Evolutionary conservation across 306 rosid genomes (phyloP), one percentile per base, ranked within the genome.

Genomic region (Styphnolobium japonicum): DNA sequence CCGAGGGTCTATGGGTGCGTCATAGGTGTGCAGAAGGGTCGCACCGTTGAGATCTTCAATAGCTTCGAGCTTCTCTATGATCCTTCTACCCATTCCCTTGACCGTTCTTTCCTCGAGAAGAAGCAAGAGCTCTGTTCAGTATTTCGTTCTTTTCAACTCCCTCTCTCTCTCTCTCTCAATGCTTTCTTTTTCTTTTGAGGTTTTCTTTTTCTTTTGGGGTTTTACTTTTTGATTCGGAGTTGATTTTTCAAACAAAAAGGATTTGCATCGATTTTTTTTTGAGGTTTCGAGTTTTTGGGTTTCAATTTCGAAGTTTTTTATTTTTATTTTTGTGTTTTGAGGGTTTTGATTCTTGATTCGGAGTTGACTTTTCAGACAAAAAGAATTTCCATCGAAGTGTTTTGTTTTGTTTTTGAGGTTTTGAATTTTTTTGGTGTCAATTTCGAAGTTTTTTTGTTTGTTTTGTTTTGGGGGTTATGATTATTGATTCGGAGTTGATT

Each of bases 31-130:
- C 99, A 96, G 96, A 87, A 94, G 45, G 99, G 98, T 21, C 99
- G 99, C 66, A 96, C 96, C 5, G 98, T 96, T 10, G 99, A 96
- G 92, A 96, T 96, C 82, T 96, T 96, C 88, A 96, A 96, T 80
- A 96, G 99, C 92, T 96, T 96, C 67, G 98, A 96, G 86, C 97
- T 96, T 27, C 97, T 93, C 27, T 93, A 89, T 18, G 98, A 96
- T 57, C 86, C 94, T 39, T 72, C 86, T 23, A 81, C 96, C 11
- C 84, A 91, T 60, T 93, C 98, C 4, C 98, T 96, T 10, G 98
- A 96, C 78, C 97, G 99, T 6, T 5, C 89, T 27, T 96, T 96
- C 85, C 97, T 96, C 71, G 93, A 90, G 89, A 96, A 93, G 97
- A 93, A 96, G 85, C 99, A 93, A 86, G 99, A 96, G 66, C 99